A percentile compares a stretch with the other conserved stretches of the same genome.
Evolutionary conservation across 371 early-diverging fungal species (phyloP).

Genomic region (Fennellomyces sp.): DNA sequence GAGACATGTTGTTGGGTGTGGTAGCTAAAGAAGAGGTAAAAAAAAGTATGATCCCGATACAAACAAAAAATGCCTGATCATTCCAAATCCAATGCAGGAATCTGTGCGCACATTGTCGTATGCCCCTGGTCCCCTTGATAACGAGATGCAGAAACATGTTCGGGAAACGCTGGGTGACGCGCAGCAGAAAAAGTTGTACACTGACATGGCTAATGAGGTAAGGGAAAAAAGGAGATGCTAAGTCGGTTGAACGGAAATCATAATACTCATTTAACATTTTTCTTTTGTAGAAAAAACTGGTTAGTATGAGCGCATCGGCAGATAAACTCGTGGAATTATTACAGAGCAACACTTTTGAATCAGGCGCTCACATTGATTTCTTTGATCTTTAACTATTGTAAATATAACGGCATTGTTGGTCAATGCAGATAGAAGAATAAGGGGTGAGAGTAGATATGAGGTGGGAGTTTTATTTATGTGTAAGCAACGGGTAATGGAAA

Average conservation of each 20-base stretch:
- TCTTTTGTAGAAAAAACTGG: conserved; percentile 61
- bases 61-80: not conserved
- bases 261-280: not conserved
- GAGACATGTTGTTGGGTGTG: conserved; percentile 79
- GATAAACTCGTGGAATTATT: conserved; percentile 60
- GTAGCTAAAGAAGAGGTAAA: conserved; percentile 70
- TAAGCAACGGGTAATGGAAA: not conserved
- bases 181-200: conserved; percentile 64
- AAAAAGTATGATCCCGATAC: too few species aligned
- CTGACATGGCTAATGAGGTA: conserved; percentile 64
- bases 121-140: conserved; percentile 92
- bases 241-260: conserved; percentile 3
- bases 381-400: conserved; percentile 59
- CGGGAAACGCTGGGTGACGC: conserved; percentile 75
- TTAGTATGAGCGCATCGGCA: conserved; percentile 75
- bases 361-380: conserved; percentile 84
- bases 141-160: conserved; percentile 83
- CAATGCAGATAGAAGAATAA: conserved; percentile 1
- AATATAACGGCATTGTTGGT: conserved; percentile 2
- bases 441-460: not conserved
- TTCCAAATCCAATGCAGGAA: conserved; percentile 15
- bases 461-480: not conserved
- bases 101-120: conserved; percentile 73
- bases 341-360: conserved; percentile 56
- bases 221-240: not conserved